phyloP scores from a whole-genome alignment of 2,329 filamentous ascomycete species.

The Magnaporthiopsis incrustans region DNA sequence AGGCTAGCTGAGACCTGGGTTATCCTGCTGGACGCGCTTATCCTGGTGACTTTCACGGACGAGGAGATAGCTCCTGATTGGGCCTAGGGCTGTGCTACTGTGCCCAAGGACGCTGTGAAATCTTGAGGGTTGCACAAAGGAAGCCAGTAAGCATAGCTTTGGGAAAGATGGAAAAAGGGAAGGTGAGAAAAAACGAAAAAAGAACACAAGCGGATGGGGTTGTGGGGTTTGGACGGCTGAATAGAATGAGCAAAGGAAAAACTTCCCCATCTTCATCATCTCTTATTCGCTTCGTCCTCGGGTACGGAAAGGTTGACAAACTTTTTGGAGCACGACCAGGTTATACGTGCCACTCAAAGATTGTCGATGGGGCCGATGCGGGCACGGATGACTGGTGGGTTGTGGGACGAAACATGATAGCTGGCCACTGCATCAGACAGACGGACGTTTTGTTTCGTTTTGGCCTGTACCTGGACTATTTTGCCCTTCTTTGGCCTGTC shows the following conservation, averaged over 20 bases:
- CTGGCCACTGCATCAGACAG: too few relatives aligned
- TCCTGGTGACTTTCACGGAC: too few relatives aligned
- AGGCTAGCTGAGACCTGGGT: too few relatives aligned
- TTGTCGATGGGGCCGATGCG: not conserved
- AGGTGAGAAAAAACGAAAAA: not conserved
- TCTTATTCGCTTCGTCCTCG: not conserved
- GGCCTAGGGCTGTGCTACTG: not conserved
- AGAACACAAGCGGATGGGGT: not conserved
- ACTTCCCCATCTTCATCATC: not conserved
- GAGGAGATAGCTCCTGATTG: not conserved
- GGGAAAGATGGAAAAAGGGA: too few relatives aligned
- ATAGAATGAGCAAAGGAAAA: not conserved
- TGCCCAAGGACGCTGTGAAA: not conserved
- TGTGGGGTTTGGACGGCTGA: not conserved
- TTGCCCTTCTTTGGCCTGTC: too few relatives aligned
- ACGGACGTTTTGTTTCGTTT: not conserved
- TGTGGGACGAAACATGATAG: not conserved
- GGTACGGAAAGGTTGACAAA: not conserved
- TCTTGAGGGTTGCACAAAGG: not conserved
- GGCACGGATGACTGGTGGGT: not conserved
- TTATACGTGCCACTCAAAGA: not conserved
- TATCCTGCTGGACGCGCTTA: not conserved
- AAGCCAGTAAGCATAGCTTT: too few relatives aligned
- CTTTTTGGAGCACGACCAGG: not conserved
- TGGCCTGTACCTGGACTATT: too few relatives aligned